These are phyloP conservation scores for Colletotrichum agaves DNA, from an alignment of 2,329 filamentous ascomycete genomes.

Conservation along the genomic window DNA sequence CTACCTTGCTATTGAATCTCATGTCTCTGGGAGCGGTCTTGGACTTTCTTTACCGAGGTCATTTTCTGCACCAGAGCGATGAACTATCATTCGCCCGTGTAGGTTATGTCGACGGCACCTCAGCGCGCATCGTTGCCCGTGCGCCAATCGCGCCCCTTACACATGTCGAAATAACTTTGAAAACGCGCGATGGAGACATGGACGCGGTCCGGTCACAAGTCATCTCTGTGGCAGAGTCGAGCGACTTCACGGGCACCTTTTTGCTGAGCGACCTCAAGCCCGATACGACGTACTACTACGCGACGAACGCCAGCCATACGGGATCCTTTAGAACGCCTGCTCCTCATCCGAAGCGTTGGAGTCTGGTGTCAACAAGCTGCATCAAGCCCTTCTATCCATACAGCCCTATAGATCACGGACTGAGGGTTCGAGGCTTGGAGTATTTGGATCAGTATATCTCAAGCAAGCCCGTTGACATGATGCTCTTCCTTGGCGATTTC, in stretches of 20 bases:
- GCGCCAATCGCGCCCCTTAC: slow-evolving; percentile 60
- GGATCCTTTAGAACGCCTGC: slow-evolving; percentile 70
- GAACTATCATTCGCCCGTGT: slow-evolving; percentile 70
- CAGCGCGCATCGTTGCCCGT: slow-evolving; percentile 69
- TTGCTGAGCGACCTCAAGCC: slow-evolving; percentile 62
- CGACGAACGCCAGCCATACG: slow-evolving; percentile 68
- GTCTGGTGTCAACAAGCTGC: slow-evolving; percentile 72
- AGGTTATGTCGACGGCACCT: slow-evolving; percentile 71
- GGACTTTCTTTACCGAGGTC: slow-evolving; percentile 68
- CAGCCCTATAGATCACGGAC: slow-evolving; percentile 67
- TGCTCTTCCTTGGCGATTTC: slow-evolving; percentile 66
- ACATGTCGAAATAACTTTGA: slow-evolving; percentile 43
- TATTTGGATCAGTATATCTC: slow-evolving; percentile 43
- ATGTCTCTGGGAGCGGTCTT: slow-evolving; percentile 21
- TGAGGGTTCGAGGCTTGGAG: slow-evolving; percentile 70
- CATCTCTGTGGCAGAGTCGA: slow-evolving; percentile 64
- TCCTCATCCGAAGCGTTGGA: slow-evolving; percentile 55
- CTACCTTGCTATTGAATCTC: neutral
- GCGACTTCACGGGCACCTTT: slow-evolving; percentile 69
- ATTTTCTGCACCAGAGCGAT: slow-evolving; percentile 64
- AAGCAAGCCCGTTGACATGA: slow-evolving; percentile 54
- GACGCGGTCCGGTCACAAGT: slow-evolving; percentile 34
- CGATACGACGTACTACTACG: slow-evolving; percentile 70
- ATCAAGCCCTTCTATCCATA: slow-evolving; percentile 78
- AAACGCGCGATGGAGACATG: slow-evolving; percentile 44